Evolutionary conservation across 257 asterid species (phyloP), one percentile per base, ranked within the genome.

Genomic region (Przewalskia tangutica): DNA sequence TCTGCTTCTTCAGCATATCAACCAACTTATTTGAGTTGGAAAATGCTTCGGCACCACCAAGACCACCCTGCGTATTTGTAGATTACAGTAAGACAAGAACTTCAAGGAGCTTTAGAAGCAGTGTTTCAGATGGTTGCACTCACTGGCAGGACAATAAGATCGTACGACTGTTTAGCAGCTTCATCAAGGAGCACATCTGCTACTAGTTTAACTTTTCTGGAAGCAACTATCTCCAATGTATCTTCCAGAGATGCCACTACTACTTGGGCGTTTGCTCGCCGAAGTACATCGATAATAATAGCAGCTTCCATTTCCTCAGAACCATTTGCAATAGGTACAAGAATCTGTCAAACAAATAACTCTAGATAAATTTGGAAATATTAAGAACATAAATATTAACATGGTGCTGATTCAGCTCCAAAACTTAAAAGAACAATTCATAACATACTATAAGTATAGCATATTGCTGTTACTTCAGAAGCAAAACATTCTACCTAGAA

Each of bases 221-320:
- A 95, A 85, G 97, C 99, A 87, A 85, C 58, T 82, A 91, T 90
- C 87, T 95, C 99, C 32, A 86, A 89, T 85, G 88, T 88, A 71
- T 89, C 91, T 86, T 87, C 97, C 38, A 95, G 83, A 62, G 98
- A 94, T 64, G 98, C 97, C 85, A 95, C 98, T 27, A 94, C 90
- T 75, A 95, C 98, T 50, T 94, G 83, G 44, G 97, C 97, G 79
- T 92, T 92, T 85, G 97, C 97, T 79, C 97, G 90, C 77, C 97
- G 93, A 58, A 95, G 97, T 66, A 94, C 94, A 83, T 95, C 99
- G 2, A 94, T 90, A 77, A 95, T 94, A 60, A 89, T 89, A 82
- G 91, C 89, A 81, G 99, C 97, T 88, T 95, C 99, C 97, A 95
- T 94, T 89, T 95, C 99, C 86, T 95, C 99, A 9, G 91, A 89